Evolutionary conservation across 2,329 filamentous ascomycete species (phyloP), one percentile per base, ranked within the genome.

Genomic region (Stemphylium vesicarium): DNA sequence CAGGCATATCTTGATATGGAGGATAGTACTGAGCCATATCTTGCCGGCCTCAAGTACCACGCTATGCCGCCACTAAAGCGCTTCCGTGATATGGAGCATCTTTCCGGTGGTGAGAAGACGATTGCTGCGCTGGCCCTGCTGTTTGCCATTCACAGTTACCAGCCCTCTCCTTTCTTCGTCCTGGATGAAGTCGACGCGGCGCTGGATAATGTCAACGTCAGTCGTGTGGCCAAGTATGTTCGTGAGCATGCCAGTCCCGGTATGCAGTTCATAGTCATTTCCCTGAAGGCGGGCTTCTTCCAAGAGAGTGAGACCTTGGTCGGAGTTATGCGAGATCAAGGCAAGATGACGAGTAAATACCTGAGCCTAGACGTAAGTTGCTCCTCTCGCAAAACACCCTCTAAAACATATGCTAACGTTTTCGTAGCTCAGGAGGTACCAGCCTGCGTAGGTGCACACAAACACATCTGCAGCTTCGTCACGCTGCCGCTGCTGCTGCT

Each of bases 251-350:
- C 93, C 0, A 91, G 92, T 0, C 95, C 95, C 1, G 96, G 96
- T 12, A 98, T 98, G 92, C 95, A 99, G 76, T 99, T 99, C 67
- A 96, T 99, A 57, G 95, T 99, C 64, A 99, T 99, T 76, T 92
- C 88, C 79, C 83, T 99, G 74, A 99, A 99, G 84, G 90, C 92
- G 0, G 93, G 92, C 1, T 81, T 99, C 52, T 99, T 98, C 80
- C 93, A 99, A 78, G 91, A 96, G 75, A 96, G 92, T 71, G 93
- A 99, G 82, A 96, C 92, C 58, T 77, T 99, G 66, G 92, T 99
- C 4, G 95, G 95, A 46, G 92, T 99, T 10, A 98, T 96, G 80
- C 84, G 95, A 63, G 96, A 99, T 72, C 95, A 99, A 79, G 87
- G 88, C 52, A 91, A 92, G 53, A 99, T 98, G 78, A 96, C 89